Conservation (phyloP, 176 grass and related monocot species). For the Hsuehochloa calcarea region DNA sequence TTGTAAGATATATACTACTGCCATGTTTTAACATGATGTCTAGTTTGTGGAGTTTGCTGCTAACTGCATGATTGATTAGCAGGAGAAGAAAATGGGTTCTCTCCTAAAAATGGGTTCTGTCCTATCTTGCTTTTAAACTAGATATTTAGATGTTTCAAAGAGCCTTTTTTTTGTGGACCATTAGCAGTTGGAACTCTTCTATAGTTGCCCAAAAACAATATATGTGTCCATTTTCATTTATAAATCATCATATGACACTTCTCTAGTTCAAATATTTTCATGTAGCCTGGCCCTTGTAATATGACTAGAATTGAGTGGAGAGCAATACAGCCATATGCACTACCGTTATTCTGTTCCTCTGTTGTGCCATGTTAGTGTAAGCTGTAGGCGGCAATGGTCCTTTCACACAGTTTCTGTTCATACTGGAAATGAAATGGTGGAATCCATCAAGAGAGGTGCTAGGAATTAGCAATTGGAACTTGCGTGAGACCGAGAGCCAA, state of each 20-base stretch:
- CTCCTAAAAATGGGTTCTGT: background rate
- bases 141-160: background rate
- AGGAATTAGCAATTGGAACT: background rate
- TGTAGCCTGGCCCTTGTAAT: background rate
- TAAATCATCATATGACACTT: background rate
- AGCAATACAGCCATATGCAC: background rate
- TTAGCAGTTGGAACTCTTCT: background rate
- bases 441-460: background rate
- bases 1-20: background rate
- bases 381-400: background rate
- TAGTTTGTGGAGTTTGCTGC: background rate
- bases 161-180: background rate
- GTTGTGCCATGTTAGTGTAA: background rate
- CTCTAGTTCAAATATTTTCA: background rate
- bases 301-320: background rate
- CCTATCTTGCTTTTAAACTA: background rate
- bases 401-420: background rate
- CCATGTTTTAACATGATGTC: background rate
- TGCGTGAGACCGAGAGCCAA: background rate
- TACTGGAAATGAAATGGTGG: background rate
- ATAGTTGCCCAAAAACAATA: background rate
- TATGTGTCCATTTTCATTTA: background rate
- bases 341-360: background rate
- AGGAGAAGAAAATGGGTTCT: background rate
- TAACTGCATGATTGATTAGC: background rate